These are phyloP conservation scores for Aspergillus udagawae DNA, from an alignment of 2,329 filamentous ascomycete species.

Conservation along the genomic window DNA sequence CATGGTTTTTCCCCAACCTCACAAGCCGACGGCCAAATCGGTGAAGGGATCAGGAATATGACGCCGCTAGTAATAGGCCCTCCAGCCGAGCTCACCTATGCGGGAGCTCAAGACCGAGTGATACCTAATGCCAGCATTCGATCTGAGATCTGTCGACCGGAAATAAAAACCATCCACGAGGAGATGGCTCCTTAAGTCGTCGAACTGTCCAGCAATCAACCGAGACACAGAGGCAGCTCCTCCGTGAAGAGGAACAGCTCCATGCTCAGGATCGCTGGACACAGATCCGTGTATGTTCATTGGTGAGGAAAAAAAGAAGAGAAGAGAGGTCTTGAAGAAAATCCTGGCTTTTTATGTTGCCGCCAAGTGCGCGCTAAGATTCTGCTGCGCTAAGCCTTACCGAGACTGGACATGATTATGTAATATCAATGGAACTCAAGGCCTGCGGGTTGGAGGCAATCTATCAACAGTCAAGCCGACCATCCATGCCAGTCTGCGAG, in stretches of 20 bases:
- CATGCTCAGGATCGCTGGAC: slow-evolving; percentile 69
- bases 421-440: slow-evolving; percentile 5
- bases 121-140: slow-evolving; percentile 54
- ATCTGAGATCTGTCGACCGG: slow-evolving; percentile 96
- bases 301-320: slow-evolving; percentile 37
- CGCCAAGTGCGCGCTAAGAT: slow-evolving; percentile 25
- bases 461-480: background rate
- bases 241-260: slow-evolving; percentile 19
- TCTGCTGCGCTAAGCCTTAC: slow-evolving; percentile 19
- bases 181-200: slow-evolving; percentile 77
- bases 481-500: background rate
- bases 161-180: slow-evolving; percentile 70
- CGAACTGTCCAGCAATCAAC: slow-evolving; percentile 85
- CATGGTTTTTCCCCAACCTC: slow-evolving; percentile 91
- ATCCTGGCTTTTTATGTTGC: slow-evolving; percentile 24
- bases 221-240: slow-evolving; percentile 55
- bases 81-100: slow-evolving; percentile 64
- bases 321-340: slow-evolving; percentile 31
- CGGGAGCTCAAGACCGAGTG: slow-evolving; percentile 62
- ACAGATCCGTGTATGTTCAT: slow-evolving; percentile 69
- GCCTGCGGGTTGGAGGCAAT: background rate
- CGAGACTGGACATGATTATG: slow-evolving; percentile 13
- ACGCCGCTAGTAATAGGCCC: slow-evolving; percentile 55
- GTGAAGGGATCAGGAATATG: slow-evolving; percentile 89
- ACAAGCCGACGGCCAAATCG: slow-evolving; percentile 77